Base-by-base conservation (phyloP, 164 flowering plant species). In the Liquidambar formosana region DNA sequence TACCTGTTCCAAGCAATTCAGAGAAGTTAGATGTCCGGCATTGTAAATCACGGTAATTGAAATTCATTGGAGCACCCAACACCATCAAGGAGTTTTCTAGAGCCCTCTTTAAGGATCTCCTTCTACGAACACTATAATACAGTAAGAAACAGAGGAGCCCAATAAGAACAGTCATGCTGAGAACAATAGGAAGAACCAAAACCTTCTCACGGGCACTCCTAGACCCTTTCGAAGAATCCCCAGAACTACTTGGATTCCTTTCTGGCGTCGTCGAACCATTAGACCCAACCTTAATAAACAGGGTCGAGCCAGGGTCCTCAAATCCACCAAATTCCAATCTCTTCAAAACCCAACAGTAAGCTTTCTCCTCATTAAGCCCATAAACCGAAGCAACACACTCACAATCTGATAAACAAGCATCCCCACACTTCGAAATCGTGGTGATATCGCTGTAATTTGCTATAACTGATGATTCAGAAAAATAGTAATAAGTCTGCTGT, bases 301-400 rank as follows among this genome's bases (percentile, higher is more conserved):
- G 64, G 26, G 93, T 92, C 10, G 97, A 85, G 5, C 91, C 81
- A 3, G 94, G 72, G 53, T 95, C 97, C 70, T 83, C 91, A 49
- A 81, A 89, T 5, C 96, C 97, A 0, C 99, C 99, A 65, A 85
- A 95, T 49, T 88, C 87, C 80, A 95, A 68, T 62, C 83, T 85
- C 74, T 75, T 88, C 75, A 92, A 71, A 13, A 90, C 71, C 99
- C 97, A 95, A 75, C 97, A 93, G 49, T 91, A 92, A 10, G 96
- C 73, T 49, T 78, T 88, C 76, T 91, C 97, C 65, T 89, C 93
- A 63, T 81, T 76, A 5, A 92, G 83, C 52, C 97, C 97, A 63
- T 91, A 95, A 41, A 95, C 87, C 1, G 97, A 91, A 57, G 94
- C 97, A 57, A 91, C 87, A 72, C 99, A 92, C 0, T 89, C 82